A percentile compares a stretch with the other conserved stretches of the same genome.
phyloP scores from a whole-genome alignment of 257 asterid species.

The Solanum chiquidenum region DNA sequence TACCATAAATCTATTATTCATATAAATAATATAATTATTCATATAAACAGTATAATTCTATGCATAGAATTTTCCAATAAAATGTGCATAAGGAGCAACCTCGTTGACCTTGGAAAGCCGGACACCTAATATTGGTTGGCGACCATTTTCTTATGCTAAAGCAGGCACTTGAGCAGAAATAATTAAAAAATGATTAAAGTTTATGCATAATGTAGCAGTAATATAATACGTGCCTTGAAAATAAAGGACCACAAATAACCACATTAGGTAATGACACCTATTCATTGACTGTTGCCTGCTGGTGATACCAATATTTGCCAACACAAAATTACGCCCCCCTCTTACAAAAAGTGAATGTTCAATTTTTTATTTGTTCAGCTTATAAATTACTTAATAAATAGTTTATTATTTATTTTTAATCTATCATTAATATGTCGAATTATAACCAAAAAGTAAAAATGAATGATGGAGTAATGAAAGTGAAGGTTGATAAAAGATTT shows the following conservation, averaged over 20 bases:
- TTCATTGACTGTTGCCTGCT: background rate
- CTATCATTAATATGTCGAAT: background rate
- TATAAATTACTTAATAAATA: background rate
- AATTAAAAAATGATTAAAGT: background rate
- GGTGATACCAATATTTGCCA: background rate
- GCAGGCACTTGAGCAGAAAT: background rate
- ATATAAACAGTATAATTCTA: too few species aligned
- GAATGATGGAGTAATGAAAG: background rate
- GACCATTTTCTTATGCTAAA: background rate
- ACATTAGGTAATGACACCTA: background rate
- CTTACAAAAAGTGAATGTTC: background rate
- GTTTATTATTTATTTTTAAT: background rate
- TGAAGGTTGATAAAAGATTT: background rate
- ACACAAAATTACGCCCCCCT: background rate
- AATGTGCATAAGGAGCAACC: background rate
- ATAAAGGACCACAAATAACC: background rate
- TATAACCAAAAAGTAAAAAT: background rate
- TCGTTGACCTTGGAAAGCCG: background rate
- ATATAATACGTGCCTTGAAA: background rate
- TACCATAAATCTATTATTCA: too few species aligned
- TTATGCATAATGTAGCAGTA: background rate
- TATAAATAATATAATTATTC: too few species aligned
- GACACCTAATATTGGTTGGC: background rate
- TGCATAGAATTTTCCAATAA: background rate
- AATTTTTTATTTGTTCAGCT: background rate